Conservation (phyloP, 805 yeast genomes). For the Candida boidinii region DNA sequence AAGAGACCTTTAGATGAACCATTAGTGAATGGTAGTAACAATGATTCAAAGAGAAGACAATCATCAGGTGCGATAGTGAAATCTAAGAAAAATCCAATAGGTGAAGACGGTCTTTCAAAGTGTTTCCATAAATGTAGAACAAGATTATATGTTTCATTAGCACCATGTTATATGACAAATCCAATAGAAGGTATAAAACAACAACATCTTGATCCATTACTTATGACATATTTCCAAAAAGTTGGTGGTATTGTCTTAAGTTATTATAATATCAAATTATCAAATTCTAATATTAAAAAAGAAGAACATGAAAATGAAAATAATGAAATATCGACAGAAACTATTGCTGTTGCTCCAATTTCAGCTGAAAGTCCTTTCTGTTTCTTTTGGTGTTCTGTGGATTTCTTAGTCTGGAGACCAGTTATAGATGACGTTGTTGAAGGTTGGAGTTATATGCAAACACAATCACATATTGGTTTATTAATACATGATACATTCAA, state of each 20-base stretch:
- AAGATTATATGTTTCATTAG: slow-evolving; percentile 72
- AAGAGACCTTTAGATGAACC: too few species aligned
- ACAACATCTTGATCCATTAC: slow-evolving; percentile 84
- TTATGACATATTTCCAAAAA: slow-evolving; percentile 70
- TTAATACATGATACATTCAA: slow-evolving; percentile 90
- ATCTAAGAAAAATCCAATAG: slow-evolving; percentile 4
- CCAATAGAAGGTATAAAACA: slow-evolving; percentile 75
- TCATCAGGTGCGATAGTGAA: too few species aligned
- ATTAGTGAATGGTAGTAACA: too few species aligned
- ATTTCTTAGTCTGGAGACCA: slow-evolving; percentile 85
- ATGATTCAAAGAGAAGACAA: too few species aligned
- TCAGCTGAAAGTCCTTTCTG: slow-evolving; percentile 80
- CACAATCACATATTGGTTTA: slow-evolving; percentile 90
- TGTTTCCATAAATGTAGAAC: slow-evolving; percentile 60
- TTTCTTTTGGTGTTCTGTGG: slow-evolving; percentile 79
- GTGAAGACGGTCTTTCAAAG: slow-evolving; percentile 41
- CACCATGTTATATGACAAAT: slow-evolving; percentile 64
- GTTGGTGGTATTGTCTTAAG: slow-evolving; percentile 81
- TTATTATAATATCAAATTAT: slow-evolving; percentile 55
- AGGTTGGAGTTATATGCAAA: slow-evolving; percentile 85
- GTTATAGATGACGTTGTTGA: slow-evolving; percentile 78
- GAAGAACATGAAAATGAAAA: slow-evolving; percentile 32
- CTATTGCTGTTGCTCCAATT: slow-evolving; percentile 51
- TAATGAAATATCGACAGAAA: too few species aligned
- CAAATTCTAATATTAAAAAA: slow-evolving; percentile 29